Evolutionary conservation across 2,329 filamentous ascomycete genomes (phyloP).

Genomic region (Incumbomyces delicatus): DNA sequence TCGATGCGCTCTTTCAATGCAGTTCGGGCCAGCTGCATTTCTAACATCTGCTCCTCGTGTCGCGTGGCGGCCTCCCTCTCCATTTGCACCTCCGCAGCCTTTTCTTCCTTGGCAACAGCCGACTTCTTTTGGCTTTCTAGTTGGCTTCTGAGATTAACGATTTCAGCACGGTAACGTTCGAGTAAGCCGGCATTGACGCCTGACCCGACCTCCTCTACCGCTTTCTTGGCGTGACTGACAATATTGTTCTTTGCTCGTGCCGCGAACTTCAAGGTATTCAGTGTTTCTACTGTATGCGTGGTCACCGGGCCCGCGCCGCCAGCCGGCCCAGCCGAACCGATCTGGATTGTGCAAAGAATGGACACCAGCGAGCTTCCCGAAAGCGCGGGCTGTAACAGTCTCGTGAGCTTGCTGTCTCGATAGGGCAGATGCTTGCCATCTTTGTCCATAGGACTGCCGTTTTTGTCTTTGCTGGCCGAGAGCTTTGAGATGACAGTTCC

Average conservation of each 20-base stretch:
- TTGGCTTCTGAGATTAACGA: conserved; percentile 67
- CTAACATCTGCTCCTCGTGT: conserved; percentile 94
- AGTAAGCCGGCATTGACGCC: conserved; percentile 58
- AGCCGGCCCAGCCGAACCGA: conserved; percentile 64
- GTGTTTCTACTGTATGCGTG: conserved; percentile 73
- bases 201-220: conserved; percentile 73
- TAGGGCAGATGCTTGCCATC: conserved; percentile 91
- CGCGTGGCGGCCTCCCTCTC: conserved; percentile 74
- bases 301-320: conserved; percentile 60
- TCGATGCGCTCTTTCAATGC: conserved; percentile 96
- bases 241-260: conserved; percentile 96
- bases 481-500: conserved; percentile 90
- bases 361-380: conserved; percentile 92
- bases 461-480: conserved; percentile 81
- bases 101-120: conserved; percentile 51
- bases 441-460: conserved; percentile 62
- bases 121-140: conserved; percentile 71
- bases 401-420: conserved; percentile 91
- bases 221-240: conserved; percentile 89
- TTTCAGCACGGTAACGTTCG: conserved; percentile 90
- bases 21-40: conserved; percentile 94
- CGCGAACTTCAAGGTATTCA: conserved; percentile 95
- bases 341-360: conserved; percentile 92
- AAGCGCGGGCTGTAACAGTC: conserved; percentile 80
- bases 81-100: conserved; percentile 57